These are phyloP conservation scores for Dioscorea alata DNA, from an alignment of 106 monocot species.

Conservation along the genomic window DNA sequence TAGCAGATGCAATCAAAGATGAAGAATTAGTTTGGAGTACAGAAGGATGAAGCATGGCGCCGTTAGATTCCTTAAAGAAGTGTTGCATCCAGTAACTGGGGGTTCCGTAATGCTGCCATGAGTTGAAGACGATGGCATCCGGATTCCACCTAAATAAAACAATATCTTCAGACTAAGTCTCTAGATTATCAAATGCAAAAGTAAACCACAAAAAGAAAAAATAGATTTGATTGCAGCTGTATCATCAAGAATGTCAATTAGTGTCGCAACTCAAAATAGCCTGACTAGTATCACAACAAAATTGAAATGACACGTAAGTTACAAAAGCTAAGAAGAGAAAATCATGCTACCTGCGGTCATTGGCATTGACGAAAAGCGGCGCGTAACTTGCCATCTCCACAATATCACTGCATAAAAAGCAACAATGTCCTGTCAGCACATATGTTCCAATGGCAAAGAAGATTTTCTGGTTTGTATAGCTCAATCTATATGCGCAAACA, in stretches of 20 bases:
- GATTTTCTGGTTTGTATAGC: too few relatives aligned
- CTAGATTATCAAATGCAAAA: too few relatives aligned
- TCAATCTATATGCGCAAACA: too few relatives aligned
- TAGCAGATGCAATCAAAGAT: slow-evolving; percentile 69
- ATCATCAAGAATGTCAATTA: too few relatives aligned
- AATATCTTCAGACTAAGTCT: not conserved
- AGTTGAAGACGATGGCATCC: slow-evolving; percentile 92
- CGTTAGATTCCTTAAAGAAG: slow-evolving; percentile 77
- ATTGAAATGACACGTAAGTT: too few relatives aligned
- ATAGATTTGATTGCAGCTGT: too few relatives aligned
- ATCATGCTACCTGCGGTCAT: slow-evolving; percentile 55
- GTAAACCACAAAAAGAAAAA: too few relatives aligned
- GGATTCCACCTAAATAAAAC: slow-evolving; percentile 58
- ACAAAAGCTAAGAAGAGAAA: not conserved
- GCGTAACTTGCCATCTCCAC: slow-evolving; percentile 90
- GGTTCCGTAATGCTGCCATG: slow-evolving; percentile 83
- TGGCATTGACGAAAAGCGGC: slow-evolving; percentile 77
- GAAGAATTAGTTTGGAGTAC: slow-evolving; percentile 26
- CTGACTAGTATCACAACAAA: too few relatives aligned
- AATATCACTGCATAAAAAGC: slow-evolving; percentile 52
- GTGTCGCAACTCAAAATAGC: too few relatives aligned
- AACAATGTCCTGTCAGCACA: not conserved
- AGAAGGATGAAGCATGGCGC: slow-evolving; percentile 55
- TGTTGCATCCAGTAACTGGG: slow-evolving; percentile 99
- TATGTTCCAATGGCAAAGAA: not conserved